Evolutionary conservation across 768 basidiomycete species (phyloP).

Genomic region (Trametes cinnabarina): DNA sequence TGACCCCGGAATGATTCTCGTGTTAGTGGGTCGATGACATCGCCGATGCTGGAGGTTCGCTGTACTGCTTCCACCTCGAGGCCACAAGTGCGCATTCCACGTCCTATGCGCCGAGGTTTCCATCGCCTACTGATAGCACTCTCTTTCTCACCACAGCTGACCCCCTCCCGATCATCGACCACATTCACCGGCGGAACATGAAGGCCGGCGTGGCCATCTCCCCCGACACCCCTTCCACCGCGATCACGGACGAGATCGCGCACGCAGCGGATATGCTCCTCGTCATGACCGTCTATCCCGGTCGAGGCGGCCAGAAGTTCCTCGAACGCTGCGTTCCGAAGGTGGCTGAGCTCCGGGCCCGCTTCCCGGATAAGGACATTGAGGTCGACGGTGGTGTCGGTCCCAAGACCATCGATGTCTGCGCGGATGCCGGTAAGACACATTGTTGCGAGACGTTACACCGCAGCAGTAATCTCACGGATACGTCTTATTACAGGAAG

Average conservation of each 20-base stretch:
- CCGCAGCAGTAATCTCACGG: neutral
- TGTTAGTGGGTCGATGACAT: constrained; percentile 93
- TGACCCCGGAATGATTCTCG: neutral
- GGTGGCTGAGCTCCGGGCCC: constrained; percentile 81
- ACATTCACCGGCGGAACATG: constrained; percentile 85
- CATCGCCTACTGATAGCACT: neutral
- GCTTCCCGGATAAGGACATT: constrained; percentile 94
- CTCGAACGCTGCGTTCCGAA: constrained; percentile 90
- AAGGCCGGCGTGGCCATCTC: constrained; percentile 96
- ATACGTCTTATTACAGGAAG: constrained; percentile 56
- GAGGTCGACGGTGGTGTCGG: constrained; percentile 99
- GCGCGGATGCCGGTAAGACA: constrained; percentile 80
- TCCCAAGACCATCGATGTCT: constrained; percentile 80
- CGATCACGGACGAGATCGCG: constrained; percentile 85
- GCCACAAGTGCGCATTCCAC: constrained; percentile 65
- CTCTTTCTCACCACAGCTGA: constrained; percentile 45
- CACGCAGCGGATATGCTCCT: constrained; percentile 88
- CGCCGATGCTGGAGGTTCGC: constrained; percentile 89
- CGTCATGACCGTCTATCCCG: constrained; percentile 98
- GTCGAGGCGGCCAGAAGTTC: constrained; percentile 96
- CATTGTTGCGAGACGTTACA: neutral
- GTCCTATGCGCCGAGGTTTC: neutral
- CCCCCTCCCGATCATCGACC: constrained; percentile 70
- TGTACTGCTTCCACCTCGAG: constrained; percentile 97
- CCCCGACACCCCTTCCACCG: constrained; percentile 86